Evolutionary conservation across 768 basidiomycete species (phyloP).

Genomic region (Strobilomyces dryophilus): DNA sequence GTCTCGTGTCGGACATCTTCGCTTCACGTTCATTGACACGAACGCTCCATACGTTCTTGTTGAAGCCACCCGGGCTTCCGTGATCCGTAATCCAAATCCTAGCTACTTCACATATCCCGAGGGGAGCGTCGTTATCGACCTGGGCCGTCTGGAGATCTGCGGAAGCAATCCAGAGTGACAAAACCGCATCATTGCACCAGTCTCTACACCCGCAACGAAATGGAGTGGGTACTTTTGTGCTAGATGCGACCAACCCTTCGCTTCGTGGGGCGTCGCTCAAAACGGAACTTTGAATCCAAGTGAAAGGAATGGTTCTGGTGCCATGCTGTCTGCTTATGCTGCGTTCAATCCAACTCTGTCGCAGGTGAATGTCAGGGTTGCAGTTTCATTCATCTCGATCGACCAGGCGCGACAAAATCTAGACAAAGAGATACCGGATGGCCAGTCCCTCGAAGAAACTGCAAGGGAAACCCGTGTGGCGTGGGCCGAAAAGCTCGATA

Average conservation of each 20-base stretch:
- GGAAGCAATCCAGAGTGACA: conserved; percentile 68
- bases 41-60: conserved; percentile 57
- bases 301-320: conserved; percentile 34
- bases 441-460: conserved; percentile 47
- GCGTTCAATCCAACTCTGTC: conserved; percentile 34
- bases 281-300: conserved; percentile 36
- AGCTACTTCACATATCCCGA: conserved; percentile 43
- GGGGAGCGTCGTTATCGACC: conserved; percentile 47
- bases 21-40: conserved; percentile 55
- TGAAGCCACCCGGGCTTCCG: conserved; percentile 60
- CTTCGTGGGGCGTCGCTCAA: conserved; percentile 46
- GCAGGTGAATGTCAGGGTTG: conserved; percentile 53
- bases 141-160: conserved; percentile 44
- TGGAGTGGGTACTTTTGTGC: conserved; percentile 54
- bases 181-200: conserved; percentile 64
- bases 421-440: conserved; percentile 46
- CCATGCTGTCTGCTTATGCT: conserved; percentile 49
- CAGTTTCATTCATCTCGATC: conserved; percentile 71
- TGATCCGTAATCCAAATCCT: no score
- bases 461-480: conserved; percentile 42
- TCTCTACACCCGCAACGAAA: conserved; percentile 35
- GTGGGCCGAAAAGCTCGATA: conserved; percentile 57
- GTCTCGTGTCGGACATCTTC: conserved; percentile 70
- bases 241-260: conserved; percentile 47
- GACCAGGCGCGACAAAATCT: conserved; percentile 58